Evolutionary conservation across 2,329 filamentous ascomycete species (phyloP).

Genomic region (Scedosporium minutisporum): DNA sequence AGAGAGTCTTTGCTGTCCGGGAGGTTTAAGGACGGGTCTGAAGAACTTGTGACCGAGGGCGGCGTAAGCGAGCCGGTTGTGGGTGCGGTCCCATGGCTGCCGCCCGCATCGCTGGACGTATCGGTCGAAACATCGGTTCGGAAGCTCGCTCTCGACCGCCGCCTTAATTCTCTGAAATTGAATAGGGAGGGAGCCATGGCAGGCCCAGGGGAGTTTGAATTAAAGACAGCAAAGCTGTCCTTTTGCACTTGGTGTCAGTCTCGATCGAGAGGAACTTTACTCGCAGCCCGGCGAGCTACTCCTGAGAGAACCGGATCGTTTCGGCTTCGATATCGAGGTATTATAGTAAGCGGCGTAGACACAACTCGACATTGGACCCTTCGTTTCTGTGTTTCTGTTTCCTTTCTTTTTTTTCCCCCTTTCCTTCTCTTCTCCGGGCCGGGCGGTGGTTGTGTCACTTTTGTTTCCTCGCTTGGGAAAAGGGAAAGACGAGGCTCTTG

Average conservation of each 20-base stretch:
- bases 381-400: not conserved
- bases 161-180: slow-evolving; percentile 59
- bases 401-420: not conserved
- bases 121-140: slow-evolving; percentile 54
- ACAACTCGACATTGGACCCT: not conserved
- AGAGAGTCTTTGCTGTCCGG: not conserved
- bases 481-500: not conserved
- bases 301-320: not conserved
- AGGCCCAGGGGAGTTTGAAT: not conserved
- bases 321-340: not conserved
- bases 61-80: slow-evolving; percentile 65
- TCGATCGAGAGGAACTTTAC: not conserved
- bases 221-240: not conserved
- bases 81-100: slow-evolving; percentile 48
- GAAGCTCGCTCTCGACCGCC: slow-evolving; percentile 68
- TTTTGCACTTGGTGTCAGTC: not conserved
- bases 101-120: slow-evolving; percentile 49
- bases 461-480: not conserved
- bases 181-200: slow-evolving; percentile 57
- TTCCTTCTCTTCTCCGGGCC: not conserved
- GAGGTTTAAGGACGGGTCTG: slow-evolving; percentile 49
- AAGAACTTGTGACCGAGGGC: slow-evolving; percentile 59
- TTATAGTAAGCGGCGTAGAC: not conserved
- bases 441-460: not conserved
- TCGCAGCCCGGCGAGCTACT: not conserved